A percentile compares a stretch with the other conserved stretches of the same genome.
These are phyloP conservation scores for Rhipidocladum racemiflorum DNA, from an alignment of 176 grass and related monocot species.

Conservation along the genomic window DNA sequence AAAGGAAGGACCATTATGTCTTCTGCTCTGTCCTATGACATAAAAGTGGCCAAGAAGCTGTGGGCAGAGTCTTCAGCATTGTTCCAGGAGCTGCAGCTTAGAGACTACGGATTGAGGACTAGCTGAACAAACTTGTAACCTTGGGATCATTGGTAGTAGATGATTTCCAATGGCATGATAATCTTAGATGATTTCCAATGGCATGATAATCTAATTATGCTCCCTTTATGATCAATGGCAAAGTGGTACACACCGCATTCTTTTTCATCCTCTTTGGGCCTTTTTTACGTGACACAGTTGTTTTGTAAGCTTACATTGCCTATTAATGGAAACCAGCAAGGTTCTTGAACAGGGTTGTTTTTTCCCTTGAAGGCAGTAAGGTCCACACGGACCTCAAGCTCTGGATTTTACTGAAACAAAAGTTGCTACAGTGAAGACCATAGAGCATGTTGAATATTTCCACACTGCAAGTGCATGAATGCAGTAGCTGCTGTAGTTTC, in stretches of 20 bases:
- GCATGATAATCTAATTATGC: neutral
- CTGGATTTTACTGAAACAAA: no score
- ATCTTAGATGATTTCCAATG: neutral
- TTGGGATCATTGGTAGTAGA: neutral
- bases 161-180: neutral
- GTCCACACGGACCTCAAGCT: no score
- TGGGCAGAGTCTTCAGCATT: conserved; percentile 63
- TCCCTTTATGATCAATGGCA: neutral
- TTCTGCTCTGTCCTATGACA: conserved; percentile 53
- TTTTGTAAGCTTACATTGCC: neutral
- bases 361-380: no score
- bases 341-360: neutral
- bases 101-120: neutral
- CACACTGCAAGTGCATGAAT: no score
- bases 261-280: neutral
- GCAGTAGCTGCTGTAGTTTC: no score
- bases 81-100: conserved; percentile 50
- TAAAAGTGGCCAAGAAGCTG: conserved; percentile 51
- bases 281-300: neutral
- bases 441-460: no score
- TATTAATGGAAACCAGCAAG: neutral
- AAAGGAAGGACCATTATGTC: conserved; percentile 63
- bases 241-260: neutral
- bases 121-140: neutral
- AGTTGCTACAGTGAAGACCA: no score